These are phyloP conservation scores for Amanita pallidorosea DNA, from an alignment of 768 basidiomycete genomes.

Conservation along the genomic window DNA sequence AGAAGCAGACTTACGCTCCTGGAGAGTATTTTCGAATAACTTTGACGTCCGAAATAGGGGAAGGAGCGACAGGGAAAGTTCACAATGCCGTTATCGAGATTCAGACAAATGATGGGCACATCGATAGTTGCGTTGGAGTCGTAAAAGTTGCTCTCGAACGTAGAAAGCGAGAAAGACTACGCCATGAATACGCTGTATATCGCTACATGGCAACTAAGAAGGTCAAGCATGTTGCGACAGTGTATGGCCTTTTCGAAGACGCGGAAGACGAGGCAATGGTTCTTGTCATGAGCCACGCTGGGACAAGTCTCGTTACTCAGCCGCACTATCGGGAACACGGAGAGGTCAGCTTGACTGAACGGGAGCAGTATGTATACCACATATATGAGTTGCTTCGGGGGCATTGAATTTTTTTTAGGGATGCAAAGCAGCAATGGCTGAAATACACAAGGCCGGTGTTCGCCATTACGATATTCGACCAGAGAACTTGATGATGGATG, in stretches of 20 bases:
- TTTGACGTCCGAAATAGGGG: neutral
- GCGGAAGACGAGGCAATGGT: neutral
- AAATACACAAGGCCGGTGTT: neutral
- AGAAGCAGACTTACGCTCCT: neutral
- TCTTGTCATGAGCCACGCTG: neutral
- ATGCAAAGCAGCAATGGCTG: neutral
- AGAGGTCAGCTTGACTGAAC: neutral
- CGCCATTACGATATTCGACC: neutral
- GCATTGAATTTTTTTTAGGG: neutral
- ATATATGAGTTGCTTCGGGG: neutral
- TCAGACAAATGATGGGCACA: too few species aligned
- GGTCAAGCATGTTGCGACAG: neutral
- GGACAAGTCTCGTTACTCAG: neutral
- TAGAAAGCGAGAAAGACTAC: neutral
- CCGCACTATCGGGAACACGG: neutral
- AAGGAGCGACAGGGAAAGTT: neutral
- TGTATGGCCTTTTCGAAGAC: too few species aligned
- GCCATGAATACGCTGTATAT: neutral
- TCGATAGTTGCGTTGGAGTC: neutral
- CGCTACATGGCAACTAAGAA: neutral
- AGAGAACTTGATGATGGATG: conserved; percentile 1
- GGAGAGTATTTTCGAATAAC: neutral
- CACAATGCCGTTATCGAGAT: neutral
- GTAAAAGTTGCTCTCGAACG: neutral
- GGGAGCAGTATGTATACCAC: neutral